These are phyloP conservation scores for Isabelozyma heimii DNA, from an alignment of 805 yeast species.

Conservation along the genomic window DNA sequence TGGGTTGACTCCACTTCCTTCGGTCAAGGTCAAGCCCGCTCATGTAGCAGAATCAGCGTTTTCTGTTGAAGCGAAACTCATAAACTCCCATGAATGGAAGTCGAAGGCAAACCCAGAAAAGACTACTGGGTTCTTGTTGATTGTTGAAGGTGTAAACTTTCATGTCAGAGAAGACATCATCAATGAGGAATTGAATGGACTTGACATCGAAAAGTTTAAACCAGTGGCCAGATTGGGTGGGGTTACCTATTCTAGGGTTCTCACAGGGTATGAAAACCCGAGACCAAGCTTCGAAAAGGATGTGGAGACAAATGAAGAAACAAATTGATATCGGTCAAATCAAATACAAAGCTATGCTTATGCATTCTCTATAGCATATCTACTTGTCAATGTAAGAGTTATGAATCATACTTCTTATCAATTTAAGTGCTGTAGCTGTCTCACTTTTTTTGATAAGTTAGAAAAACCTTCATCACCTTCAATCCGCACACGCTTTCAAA, in stretches of 20 bases:
- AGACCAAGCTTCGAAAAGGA: slow-evolving; percentile 36
- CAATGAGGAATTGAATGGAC: slow-evolving; percentile 31
- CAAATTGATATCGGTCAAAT: neutral
- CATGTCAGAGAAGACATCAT: slow-evolving; percentile 56
- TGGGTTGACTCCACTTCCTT: slow-evolving; percentile 49
- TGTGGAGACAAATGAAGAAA: neutral
- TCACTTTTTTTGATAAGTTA: too few species aligned
- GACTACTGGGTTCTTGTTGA: slow-evolving; percentile 35
- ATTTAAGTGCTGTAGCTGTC: too few species aligned
- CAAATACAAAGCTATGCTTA: too few species aligned
- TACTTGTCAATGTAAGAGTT: too few species aligned
- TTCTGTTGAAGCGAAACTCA: slow-evolving; percentile 52
- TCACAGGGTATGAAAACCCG: slow-evolving; percentile 44
- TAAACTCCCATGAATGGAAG: slow-evolving; percentile 42
- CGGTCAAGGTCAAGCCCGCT: slow-evolving; percentile 48
- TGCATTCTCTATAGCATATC: too few species aligned
- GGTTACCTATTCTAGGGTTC: slow-evolving; percentile 43
- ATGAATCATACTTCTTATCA: too few species aligned
- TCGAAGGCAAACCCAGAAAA: slow-evolving; percentile 35
- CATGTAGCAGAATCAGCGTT: slow-evolving; percentile 64
- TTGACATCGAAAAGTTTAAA: slow-evolving; percentile 47
- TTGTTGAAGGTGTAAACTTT: slow-evolving; percentile 56
- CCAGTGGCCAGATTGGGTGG: slow-evolving; percentile 56
- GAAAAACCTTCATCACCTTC: too few species aligned
- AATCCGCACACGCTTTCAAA: too few species aligned